Conservation (phyloP, 108 stramenopile species). For the Asterionellopsis glacialis region DNA sequence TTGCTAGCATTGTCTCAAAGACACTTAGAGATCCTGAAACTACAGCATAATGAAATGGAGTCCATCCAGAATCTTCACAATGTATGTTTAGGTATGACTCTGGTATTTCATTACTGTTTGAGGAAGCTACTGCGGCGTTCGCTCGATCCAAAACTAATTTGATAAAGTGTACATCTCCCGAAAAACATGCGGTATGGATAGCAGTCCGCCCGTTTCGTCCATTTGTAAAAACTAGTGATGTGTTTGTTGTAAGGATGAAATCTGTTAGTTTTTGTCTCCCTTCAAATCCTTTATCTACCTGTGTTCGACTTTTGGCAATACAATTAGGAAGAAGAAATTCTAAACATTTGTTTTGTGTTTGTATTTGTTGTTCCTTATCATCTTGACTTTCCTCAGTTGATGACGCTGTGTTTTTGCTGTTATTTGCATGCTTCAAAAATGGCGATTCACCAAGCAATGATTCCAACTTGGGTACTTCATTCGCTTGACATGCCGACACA, state of each 20-base stretch:
- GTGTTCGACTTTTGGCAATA: conserved; percentile 33
- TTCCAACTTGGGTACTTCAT: conserved; percentile 53
- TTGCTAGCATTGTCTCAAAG: conserved; percentile 52
- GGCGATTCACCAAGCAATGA: conserved; percentile 59
- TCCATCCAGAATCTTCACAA: conserved; percentile 77
- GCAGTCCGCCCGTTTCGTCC: conserved; percentile 36
- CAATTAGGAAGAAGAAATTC: conserved; percentile 39
- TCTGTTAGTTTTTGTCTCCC: conserved; percentile 26
- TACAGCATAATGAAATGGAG: conserved; percentile 73
- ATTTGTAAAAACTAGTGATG: conserved; percentile 21
- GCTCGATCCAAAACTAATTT: conserved; percentile 15
- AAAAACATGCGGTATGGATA: conserved; percentile 49
- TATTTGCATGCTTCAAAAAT: conserved; percentile 14
- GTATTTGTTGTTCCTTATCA: not conserved
- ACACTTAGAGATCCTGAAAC: conserved; percentile 50
- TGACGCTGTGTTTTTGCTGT: not conserved
- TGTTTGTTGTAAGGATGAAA: conserved; percentile 18
- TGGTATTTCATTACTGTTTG: not conserved
- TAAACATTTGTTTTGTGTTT: not conserved
- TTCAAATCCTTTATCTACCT: conserved; percentile 24
- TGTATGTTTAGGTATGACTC: conserved; percentile 28
- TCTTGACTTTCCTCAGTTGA: not conserved
- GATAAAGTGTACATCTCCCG: conserved; percentile 37
- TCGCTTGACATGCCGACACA: conserved; percentile 56
- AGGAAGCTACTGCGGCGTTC: not conserved